Conservation (phyloP, 2,329 filamentous ascomycete species). For the Chaetomium globosum region DNA sequence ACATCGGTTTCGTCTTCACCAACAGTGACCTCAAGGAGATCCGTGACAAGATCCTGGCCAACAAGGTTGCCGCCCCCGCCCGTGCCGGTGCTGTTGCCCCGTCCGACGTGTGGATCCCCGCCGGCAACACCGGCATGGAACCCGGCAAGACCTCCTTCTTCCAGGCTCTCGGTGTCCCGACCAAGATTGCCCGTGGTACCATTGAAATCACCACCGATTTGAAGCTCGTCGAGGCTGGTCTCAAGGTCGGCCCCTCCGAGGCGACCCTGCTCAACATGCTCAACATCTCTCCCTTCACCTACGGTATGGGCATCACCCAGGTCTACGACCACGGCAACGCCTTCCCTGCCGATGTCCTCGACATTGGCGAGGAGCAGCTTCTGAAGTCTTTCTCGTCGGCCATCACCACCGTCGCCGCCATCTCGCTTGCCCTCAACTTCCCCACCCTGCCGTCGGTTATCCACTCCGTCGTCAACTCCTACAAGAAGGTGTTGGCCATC, state of each 20-base stretch:
- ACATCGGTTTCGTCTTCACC: slow-evolving; percentile 99
- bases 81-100: slow-evolving; percentile 97
- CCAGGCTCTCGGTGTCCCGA: slow-evolving; percentile 99
- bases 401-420: slow-evolving; percentile 81
- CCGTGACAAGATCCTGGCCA: slow-evolving; percentile 91
- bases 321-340: slow-evolving; percentile 98
- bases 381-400: slow-evolving; percentile 78
- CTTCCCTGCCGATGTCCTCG: slow-evolving; percentile 82
- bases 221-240: slow-evolving; percentile 91
- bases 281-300: slow-evolving; percentile 99
- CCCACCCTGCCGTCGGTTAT: slow-evolving; percentile 94
- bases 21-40: slow-evolving; percentile 89
- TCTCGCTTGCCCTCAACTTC: slow-evolving; percentile 93
- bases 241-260: slow-evolving; percentile 98
- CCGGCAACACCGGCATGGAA: slow-evolving; percentile 99
- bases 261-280: slow-evolving; percentile 99
- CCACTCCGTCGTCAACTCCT: slow-evolving; percentile 93
- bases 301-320: slow-evolving; percentile 94
- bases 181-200: slow-evolving; percentile 99
- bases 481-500: slow-evolving; percentile 94
- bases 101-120: slow-evolving; percentile 88
- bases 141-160: slow-evolving; percentile 99
- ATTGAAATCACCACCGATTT: slow-evolving; percentile 99
- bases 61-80: slow-evolving; percentile 96
- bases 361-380: slow-evolving; percentile 94